phyloP scores from a whole-genome alignment of 345 rosid species.

The Triadica sebifera region DNA sequence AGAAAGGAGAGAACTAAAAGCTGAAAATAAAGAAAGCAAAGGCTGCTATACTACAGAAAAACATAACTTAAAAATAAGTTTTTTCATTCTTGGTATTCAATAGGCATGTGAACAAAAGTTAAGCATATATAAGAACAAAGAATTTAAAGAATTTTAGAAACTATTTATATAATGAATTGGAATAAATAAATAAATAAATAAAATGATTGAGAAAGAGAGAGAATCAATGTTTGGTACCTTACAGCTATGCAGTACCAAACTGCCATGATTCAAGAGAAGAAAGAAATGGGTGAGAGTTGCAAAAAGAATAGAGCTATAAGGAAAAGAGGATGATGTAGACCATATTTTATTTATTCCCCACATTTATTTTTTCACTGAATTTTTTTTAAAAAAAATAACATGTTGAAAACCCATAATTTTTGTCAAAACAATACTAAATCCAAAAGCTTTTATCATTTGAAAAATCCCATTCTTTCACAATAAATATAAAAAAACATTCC shows the following conservation, averaged over 20 bases:
- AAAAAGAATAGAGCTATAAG: constrained; percentile 16
- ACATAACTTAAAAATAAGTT: not conserved
- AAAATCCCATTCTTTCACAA: not conserved
- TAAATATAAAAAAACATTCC: too few species aligned
- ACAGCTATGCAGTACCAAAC: constrained; percentile 51
- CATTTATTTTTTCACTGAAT: not conserved
- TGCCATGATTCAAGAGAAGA: constrained; percentile 48
- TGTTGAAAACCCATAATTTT: constrained; percentile 24
- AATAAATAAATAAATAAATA: not conserved
- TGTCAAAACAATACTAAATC: constrained; percentile 36
- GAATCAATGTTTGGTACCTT: constrained; percentile 36
- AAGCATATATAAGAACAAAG: constrained; percentile 13
- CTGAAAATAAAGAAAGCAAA: constrained; percentile 15
- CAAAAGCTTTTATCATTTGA: constrained; percentile 19
- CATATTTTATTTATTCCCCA: constrained; percentile 35
- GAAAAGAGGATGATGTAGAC: constrained; percentile 29
- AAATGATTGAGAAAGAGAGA: constrained; percentile 2
- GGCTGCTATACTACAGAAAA: constrained; percentile 24
- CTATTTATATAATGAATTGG: not conserved
- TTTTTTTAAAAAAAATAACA: not conserved
- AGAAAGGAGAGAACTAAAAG: not conserved
- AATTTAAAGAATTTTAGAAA: not conserved
- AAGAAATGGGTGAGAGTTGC: constrained; percentile 23
- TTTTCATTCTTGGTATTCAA: not conserved
- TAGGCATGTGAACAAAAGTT: constrained; percentile 36